Conservation (phyloP, 2,329 filamentous ascomycete species). For the Calonectria naviculata region DNA sequence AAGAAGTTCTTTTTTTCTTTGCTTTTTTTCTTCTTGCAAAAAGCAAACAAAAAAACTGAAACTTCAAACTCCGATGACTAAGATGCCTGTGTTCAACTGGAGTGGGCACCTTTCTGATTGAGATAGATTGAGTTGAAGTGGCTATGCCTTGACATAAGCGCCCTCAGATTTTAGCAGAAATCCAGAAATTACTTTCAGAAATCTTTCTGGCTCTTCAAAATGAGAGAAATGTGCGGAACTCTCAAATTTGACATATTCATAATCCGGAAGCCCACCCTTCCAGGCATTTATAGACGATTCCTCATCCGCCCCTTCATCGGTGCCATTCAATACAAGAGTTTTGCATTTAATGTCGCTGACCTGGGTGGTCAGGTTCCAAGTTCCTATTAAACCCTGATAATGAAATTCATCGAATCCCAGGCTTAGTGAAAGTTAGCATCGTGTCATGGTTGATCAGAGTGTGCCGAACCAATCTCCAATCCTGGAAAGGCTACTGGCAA, state of each 20-base stretch:
- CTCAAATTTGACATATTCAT: not conserved
- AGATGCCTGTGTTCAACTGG: too few species aligned
- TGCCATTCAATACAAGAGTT: not conserved
- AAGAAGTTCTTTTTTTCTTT: too few species aligned
- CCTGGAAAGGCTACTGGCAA: too few species aligned
- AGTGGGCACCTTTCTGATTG: too few species aligned
- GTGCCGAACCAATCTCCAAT: too few species aligned
- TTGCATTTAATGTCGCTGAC: not conserved
- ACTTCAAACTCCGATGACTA: too few species aligned
- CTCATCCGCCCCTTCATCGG: not conserved
- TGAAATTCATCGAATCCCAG: not conserved
- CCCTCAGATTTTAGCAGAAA: not conserved
- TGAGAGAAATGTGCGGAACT: not conserved
- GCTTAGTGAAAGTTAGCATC: not conserved
- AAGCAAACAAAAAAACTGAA: too few species aligned
- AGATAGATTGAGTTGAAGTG: too few species aligned
- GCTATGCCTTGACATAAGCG: too few species aligned
- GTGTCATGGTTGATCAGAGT: not conserved
- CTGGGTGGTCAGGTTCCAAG: not conserved
- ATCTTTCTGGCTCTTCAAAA: not conserved
- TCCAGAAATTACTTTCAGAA: not conserved
- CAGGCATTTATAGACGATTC: not conserved
- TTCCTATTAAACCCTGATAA: not conserved
- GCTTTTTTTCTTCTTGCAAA: too few species aligned
- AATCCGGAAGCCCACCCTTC: not conserved